These are phyloP conservation scores for Massariosphaeria phaeospora DNA, from an alignment of 495 filamentous ascomycete species.

Conservation along the genomic window DNA sequence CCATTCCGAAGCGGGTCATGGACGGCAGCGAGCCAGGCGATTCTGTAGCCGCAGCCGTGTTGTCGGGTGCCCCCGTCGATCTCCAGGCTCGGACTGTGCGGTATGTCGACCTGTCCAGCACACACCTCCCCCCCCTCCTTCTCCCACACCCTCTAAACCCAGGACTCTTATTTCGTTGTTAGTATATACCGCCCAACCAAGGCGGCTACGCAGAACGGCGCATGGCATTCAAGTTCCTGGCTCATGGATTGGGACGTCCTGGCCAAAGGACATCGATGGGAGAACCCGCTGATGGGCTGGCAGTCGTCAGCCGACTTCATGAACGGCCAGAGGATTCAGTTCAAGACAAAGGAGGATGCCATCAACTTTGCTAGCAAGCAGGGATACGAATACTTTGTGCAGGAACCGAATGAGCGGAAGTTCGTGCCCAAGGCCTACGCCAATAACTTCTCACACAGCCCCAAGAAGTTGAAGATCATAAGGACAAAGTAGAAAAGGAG, in stretches of 20 bases:
- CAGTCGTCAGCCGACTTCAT: slow-evolving; percentile 89
- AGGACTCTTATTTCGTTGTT: background rate
- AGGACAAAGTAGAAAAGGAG: slow-evolving; percentile 69
- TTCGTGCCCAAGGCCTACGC: slow-evolving; percentile 91
- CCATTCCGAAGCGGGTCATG: slow-evolving; percentile 80
- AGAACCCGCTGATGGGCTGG: slow-evolving; percentile 98
- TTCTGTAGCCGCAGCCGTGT: slow-evolving; percentile 69
- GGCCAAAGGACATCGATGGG: slow-evolving; percentile 85
- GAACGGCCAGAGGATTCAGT: slow-evolving; percentile 86
- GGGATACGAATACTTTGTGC: slow-evolving; percentile 97
- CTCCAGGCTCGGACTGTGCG: slow-evolving; percentile 89
- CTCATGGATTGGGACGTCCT: slow-evolving; percentile 98
- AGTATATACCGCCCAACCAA: slow-evolving; percentile 90
- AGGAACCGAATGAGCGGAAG: slow-evolving; percentile 86
- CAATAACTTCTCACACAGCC: slow-evolving; percentile 84
- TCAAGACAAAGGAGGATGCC: slow-evolving; percentile 91
- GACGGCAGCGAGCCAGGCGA: slow-evolving; percentile 81
- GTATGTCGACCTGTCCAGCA: slow-evolving; percentile 45
- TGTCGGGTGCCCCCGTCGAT: slow-evolving; percentile 90
- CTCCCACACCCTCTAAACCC: background rate
- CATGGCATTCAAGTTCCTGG: slow-evolving; percentile 78
- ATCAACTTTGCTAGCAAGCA: slow-evolving; percentile 96
- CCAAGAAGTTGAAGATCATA: slow-evolving; percentile 84
- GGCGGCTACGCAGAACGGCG: slow-evolving; percentile 88
- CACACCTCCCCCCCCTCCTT: background rate